These are phyloP conservation scores for Tetraselmis striata DNA, from an alignment of 139 green algal species.

Conservation along the genomic window DNA sequence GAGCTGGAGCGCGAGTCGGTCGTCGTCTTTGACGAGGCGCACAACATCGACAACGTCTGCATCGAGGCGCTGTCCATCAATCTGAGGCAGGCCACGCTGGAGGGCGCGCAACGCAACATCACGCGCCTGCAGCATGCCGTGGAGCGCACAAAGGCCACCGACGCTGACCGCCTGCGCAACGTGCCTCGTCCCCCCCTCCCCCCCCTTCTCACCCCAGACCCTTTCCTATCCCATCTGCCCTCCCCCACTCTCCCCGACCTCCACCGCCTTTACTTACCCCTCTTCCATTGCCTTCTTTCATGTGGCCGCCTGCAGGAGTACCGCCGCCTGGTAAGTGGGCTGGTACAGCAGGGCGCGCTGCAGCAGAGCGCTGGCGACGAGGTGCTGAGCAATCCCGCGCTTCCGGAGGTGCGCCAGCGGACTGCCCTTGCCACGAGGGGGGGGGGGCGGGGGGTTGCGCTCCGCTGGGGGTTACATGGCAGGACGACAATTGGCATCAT, in stretches of 20 bases:
- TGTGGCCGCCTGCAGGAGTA: constrained; percentile 72
- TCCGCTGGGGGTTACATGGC: no score
- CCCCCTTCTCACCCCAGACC: neutral
- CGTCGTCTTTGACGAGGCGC: constrained; percentile 98
- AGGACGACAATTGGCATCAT: no score
- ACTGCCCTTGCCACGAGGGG: no score
- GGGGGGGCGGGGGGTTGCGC: no score
- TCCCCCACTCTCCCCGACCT: neutral
- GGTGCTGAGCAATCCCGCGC: constrained; percentile 76
- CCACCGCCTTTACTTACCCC: neutral
- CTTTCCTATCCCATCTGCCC: neutral
- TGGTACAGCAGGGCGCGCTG: constrained; percentile 65
- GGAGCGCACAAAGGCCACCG: constrained; percentile 35
- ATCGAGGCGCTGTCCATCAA: constrained; percentile 88
- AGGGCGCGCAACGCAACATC: constrained; percentile 79
- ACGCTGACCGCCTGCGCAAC: constrained; percentile 17
- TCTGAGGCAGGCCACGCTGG: constrained; percentile 78
- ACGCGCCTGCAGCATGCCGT: constrained; percentile 52
- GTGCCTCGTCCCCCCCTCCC: neutral
- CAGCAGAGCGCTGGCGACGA: constrained; percentile 43
- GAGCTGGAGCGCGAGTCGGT: constrained; percentile 95
- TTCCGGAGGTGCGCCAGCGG: constrained; percentile 71
- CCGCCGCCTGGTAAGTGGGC: constrained; percentile 60
- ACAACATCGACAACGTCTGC: constrained; percentile 99
- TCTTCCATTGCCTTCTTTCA: neutral